phyloP scores from a whole-genome alignment of 2,329 filamentous ascomycete genomes.

The Epichloe festucae region DNA sequence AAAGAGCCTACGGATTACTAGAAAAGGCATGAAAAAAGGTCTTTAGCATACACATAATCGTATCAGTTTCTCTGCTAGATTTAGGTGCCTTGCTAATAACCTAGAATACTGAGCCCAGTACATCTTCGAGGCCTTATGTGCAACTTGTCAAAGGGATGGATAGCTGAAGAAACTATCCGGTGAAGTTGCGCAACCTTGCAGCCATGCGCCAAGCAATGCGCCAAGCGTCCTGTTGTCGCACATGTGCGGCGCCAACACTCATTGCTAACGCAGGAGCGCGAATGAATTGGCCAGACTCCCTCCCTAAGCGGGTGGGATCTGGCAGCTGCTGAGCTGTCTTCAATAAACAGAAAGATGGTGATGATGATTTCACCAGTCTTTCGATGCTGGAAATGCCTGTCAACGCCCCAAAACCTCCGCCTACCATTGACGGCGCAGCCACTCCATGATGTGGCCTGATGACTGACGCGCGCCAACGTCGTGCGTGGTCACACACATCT shows the following conservation, averaged over 20 bases:
- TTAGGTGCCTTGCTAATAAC: too few species aligned
- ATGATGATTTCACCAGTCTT: not conserved
- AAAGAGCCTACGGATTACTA: too few species aligned
- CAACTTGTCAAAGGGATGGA: too few species aligned
- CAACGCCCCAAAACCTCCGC: not conserved
- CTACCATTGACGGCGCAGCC: too few species aligned
- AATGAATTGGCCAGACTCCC: not conserved
- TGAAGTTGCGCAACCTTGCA: not conserved
- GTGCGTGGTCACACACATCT: not conserved
- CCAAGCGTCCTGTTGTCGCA: not conserved
- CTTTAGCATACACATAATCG: too few species aligned
- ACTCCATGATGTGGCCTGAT: not conserved
- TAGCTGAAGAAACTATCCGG: too few species aligned
- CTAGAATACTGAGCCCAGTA: too few species aligned
- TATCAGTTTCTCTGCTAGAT: too few species aligned
- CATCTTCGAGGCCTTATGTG: too few species aligned
- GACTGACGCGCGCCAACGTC: not conserved
- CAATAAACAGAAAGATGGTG: too few species aligned
- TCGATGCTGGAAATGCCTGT: not conserved
- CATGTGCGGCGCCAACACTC: not conserved
- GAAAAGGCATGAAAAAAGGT: too few species aligned
- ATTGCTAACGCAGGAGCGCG: not conserved
- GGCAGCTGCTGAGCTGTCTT: not conserved
- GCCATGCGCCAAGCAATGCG: not conserved
- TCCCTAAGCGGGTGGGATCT: not conserved